These are phyloP conservation scores for Pugionium cornutum DNA, from an alignment of 345 rosid species.

Conservation along the genomic window DNA sequence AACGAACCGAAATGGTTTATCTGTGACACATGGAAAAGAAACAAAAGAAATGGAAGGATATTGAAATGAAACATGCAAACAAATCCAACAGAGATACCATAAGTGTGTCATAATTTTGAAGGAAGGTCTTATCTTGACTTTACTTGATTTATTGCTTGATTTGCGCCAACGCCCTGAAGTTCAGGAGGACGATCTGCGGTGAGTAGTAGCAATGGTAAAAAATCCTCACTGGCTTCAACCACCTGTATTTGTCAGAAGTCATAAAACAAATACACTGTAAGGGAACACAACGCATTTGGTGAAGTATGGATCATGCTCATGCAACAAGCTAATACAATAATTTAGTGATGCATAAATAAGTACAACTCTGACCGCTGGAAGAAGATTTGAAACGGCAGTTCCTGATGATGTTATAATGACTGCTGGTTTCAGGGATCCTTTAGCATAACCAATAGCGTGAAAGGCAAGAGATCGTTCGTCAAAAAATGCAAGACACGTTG, in stretches of 20 bases:
- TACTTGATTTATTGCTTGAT: conserved; percentile 95
- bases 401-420: conserved; percentile 91
- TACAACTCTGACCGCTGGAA: conserved; percentile 82
- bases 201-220: conserved; percentile 77
- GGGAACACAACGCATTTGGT: conserved; percentile 15
- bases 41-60: not conserved
- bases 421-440: conserved; percentile 81
- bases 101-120: conserved; percentile 13
- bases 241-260: conserved; percentile 54
- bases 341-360: conserved; percentile 18
- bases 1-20: conserved; percentile 91
- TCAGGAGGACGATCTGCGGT: conserved; percentile 99
- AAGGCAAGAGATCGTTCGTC: conserved; percentile 96
- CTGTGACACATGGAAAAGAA: conserved; percentile 43
- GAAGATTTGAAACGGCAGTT: conserved; percentile 97
- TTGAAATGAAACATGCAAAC: conserved; percentile 17
- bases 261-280: conserved; percentile 5
- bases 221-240: conserved; percentile 97
- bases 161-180: conserved; percentile 89
- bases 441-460: conserved; percentile 91
- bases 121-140: conserved; percentile 26
- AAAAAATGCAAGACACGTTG: conserved; percentile 76
- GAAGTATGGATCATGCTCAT: conserved; percentile 14
- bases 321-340: conserved; percentile 13
- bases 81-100: conserved; percentile 5